Evolutionary conservation across 2,329 filamentous ascomycete genomes (phyloP).

Genomic region (Clonostachys sp.): DNA sequence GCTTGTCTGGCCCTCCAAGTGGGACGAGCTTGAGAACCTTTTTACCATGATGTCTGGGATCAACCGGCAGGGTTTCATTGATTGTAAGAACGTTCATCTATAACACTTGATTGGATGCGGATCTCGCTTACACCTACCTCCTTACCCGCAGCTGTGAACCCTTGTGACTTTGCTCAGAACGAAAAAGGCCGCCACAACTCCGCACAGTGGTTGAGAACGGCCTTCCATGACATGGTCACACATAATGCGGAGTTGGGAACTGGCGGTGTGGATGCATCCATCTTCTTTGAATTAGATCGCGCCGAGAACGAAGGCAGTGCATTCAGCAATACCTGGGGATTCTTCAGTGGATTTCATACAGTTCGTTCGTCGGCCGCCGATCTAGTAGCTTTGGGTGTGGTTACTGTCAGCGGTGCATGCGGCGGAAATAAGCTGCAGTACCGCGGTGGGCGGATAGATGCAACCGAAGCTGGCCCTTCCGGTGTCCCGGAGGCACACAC

Average conservation of each 20-base stretch:
- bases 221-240: conserved; percentile 59
- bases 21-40: conserved; percentile 12
- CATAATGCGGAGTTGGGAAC: conserved; percentile 38
- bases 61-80: conserved; percentile 10
- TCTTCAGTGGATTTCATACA: conserved; percentile 48
- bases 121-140: no score
- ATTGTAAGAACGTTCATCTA: conserved; percentile 5
- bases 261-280: conserved; percentile 55
- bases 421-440: conserved; percentile 52
- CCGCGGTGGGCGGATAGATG: conserved; percentile 49
- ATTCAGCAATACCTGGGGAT: conserved; percentile 46
- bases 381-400: conserved; percentile 53
- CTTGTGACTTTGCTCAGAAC: no score
- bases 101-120: no score
- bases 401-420: conserved; percentile 53
- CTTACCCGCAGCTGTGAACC: no score
- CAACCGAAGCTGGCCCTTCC: conserved; percentile 33
- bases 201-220: conserved; percentile 57
- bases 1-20: conserved; percentile 10
- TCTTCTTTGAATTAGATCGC: conserved; percentile 52
- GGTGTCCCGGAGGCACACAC: conserved; percentile 57
- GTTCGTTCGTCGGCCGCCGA: conserved; percentile 48
- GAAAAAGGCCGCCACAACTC: conserved; percentile 28
- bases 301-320: conserved; percentile 53
- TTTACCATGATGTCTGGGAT: conserved; percentile 11